Evolutionary conservation across 345 rosid species (phyloP).

Genomic region (Salix udensis): DNA sequence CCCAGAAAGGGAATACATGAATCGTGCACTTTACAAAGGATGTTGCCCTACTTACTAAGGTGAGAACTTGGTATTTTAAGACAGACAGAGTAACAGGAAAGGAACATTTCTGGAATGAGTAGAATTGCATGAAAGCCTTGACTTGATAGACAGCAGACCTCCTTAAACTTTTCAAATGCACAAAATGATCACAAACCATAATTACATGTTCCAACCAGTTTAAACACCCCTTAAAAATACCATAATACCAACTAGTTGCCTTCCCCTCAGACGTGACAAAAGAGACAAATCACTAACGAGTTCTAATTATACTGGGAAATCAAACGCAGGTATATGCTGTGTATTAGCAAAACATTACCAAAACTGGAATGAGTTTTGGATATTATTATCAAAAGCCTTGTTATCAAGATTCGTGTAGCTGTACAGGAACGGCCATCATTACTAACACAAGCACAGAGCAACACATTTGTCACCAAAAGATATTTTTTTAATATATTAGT

Average conservation of each 20-base stretch:
- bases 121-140: conserved; percentile 47
- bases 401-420: no score
- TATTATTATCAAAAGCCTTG: no score
- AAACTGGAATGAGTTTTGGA: no score
- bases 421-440: no score
- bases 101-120: conserved; percentile 62
- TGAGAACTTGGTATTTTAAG: conserved; percentile 5
- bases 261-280: background rate
- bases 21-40: background rate
- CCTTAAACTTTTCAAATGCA: background rate
- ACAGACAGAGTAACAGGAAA: conserved; percentile 1
- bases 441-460: no score
- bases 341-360: no score
- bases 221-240: background rate
- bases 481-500: no score
- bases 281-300: background rate
- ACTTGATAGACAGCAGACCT: background rate
- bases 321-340: no score
- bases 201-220: background rate
- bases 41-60: background rate
- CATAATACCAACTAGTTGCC: no score
- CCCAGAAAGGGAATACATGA: background rate
- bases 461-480: no score
- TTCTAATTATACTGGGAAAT: no score
- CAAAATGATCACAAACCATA: background rate